phyloP scores from a whole-genome alignment of 352 stramenopile genomes.

The Phytophthora fragariaefolia region DNA sequence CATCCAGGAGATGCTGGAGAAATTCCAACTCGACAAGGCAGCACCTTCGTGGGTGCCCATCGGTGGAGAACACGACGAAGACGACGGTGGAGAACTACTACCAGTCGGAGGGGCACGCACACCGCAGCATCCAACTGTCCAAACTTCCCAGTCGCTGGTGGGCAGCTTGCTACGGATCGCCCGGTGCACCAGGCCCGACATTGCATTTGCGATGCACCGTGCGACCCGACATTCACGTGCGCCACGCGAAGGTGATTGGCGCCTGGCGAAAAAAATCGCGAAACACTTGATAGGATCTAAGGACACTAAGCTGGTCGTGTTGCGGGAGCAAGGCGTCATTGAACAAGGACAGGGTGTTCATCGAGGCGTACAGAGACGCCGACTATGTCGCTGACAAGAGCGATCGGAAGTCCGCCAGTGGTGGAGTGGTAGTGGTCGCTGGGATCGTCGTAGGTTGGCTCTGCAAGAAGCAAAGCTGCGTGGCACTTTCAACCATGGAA shows the following conservation, averaged over 20 bases:
- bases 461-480: no score
- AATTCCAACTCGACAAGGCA: conserved; percentile 7
- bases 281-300: conserved; percentile 2
- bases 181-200: not conserved
- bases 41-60: not conserved
- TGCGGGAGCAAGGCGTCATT: no score
- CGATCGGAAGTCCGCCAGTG: no score
- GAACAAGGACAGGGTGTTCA: no score
- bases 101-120: not conserved
- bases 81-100: not conserved
- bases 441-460: no score
- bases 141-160: not conserved
- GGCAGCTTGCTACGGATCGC: conserved; percentile 6
- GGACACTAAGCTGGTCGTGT: not conserved
- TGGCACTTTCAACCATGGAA: no score
- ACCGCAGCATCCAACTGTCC: not conserved
- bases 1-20: conserved; percentile 10
- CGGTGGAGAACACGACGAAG: not conserved
- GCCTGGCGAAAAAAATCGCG: not conserved
- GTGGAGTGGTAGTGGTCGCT: no score
- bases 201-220: conserved; percentile 3
- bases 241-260: not conserved
- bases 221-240: not conserved
- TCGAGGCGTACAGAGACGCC: no score
- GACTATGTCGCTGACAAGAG: no score